Percentiles rank a stretch among this genome's conserved stretches.
Conservation (phyloP, 352 stramenopile species). For the Pilasporangium apinafurcum region DNA sequence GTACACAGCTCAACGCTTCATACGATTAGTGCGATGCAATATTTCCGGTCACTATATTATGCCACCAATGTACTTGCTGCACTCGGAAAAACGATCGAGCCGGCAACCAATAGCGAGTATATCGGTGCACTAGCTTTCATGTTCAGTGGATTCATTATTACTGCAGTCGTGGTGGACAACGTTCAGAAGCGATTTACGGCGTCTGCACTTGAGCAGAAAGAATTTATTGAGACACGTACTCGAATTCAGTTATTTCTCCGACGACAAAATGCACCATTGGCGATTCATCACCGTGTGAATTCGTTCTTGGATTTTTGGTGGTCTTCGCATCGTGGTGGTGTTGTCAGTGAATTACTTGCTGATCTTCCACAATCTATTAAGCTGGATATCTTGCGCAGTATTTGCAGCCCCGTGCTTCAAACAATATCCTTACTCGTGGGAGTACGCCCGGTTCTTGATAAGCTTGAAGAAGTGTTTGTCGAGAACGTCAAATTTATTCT, state of each 20-base stretch:
- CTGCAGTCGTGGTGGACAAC: slow-evolving; percentile 63
- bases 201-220: slow-evolving; percentile 66
- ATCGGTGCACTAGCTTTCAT: slow-evolving; percentile 50
- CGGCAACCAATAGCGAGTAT: slow-evolving; percentile 42
- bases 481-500: slow-evolving; percentile 64
- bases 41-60: slow-evolving; percentile 62
- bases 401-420: slow-evolving; percentile 53
- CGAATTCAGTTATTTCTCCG: slow-evolving; percentile 64
- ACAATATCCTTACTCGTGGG: slow-evolving; percentile 39
- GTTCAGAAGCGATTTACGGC: slow-evolving; percentile 75
- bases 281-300: slow-evolving; percentile 59
- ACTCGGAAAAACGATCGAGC: slow-evolving; percentile 40
- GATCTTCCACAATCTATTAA: slow-evolving; percentile 59
- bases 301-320: slow-evolving; percentile 74
- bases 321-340: slow-evolving; percentile 53
- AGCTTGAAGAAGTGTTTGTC: slow-evolving; percentile 52
- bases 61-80: slow-evolving; percentile 49
- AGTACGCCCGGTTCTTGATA: slow-evolving; percentile 29
- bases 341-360: slow-evolving; percentile 49
- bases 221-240: slow-evolving; percentile 53
- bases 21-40: slow-evolving; percentile 30
- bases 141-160: slow-evolving; percentile 71
- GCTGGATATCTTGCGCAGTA: slow-evolving; percentile 47
- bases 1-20: slow-evolving; percentile 11
- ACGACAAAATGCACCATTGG: slow-evolving; percentile 45